A percentile compares a stretch with the other conserved stretches of the same genome.
These are phyloP conservation scores for Globisporangium yorkense DNA, from an alignment of 352 stramenopile genomes.

Conservation along the genomic window DNA sequence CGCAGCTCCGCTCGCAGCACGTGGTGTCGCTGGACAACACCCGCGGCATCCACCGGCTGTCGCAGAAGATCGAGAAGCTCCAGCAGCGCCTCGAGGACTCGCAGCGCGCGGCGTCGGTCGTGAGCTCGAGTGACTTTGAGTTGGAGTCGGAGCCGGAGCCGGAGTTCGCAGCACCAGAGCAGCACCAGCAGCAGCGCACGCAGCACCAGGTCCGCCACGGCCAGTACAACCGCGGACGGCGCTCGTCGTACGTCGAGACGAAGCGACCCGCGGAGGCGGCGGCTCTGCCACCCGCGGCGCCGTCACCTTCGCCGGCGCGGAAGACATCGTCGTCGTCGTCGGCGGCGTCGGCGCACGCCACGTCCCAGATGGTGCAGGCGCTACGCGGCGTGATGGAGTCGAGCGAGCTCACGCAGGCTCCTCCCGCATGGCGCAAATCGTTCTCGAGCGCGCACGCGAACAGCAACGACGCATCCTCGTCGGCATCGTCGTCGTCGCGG, in stretches of 20 bases:
- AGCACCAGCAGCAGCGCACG: background rate
- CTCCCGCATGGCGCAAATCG: constrained; percentile 20
- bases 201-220: background rate
- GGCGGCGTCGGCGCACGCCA: constrained; percentile 13
- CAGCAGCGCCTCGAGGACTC: constrained; percentile 37
- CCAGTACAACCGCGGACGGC: constrained; percentile 1
- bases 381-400: constrained; percentile 73
- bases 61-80: constrained; percentile 41
- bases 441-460: constrained; percentile 5
- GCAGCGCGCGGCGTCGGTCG: constrained; percentile 18
- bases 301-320: constrained; percentile 8
- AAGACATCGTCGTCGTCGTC: constrained; percentile 12
- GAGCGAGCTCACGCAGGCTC: constrained; percentile 45
- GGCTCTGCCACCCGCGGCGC: background rate
- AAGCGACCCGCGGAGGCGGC: background rate
- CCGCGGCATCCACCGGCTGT: constrained; percentile 35
- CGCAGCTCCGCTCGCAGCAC: constrained; percentile 4
- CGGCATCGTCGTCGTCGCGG: constrained; percentile 5
- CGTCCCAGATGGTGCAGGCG: constrained; percentile 43
- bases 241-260: constrained; percentile 5
- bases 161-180: constrained; percentile 10
- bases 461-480: constrained; percentile 4
- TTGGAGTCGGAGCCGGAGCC: constrained; percentile 25
- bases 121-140: constrained; percentile 14
- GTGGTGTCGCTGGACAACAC: constrained; percentile 29